These are phyloP conservation scores for Naganishia randhawae DNA, from an alignment of 768 basidiomycete species.

Conservation along the genomic window DNA sequence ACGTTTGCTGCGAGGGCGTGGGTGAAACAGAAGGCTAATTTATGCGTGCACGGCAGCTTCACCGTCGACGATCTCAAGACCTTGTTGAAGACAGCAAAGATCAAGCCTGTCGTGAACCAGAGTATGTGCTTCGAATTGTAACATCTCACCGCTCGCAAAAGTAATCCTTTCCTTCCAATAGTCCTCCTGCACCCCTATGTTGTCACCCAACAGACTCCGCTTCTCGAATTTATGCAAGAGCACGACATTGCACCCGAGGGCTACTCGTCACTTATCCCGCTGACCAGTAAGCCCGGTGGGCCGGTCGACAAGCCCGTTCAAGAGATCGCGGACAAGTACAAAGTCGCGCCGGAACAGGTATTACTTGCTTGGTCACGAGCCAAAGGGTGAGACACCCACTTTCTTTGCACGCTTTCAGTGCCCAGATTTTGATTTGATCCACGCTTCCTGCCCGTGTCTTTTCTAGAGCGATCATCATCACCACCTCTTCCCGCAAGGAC, in stretches of 20 bases:
- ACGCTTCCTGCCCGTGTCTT: not conserved
- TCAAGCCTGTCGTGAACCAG: conserved; percentile 70
- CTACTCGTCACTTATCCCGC: conserved; percentile 64
- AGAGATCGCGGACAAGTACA: conserved; percentile 58
- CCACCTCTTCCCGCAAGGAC: conserved; percentile 49
- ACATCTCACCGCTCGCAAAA: not conserved
- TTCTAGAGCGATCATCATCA: conserved; percentile 45
- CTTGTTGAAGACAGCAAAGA: conserved; percentile 56
- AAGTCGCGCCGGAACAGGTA: conserved; percentile 63
- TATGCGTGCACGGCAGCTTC: conserved; percentile 55
- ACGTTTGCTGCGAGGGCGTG: not conserved
- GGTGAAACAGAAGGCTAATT: not conserved
- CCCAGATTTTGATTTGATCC: not conserved
- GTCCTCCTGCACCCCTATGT: conserved; percentile 69
- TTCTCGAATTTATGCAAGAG: conserved; percentile 58
- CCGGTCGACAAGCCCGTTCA: conserved; percentile 62
- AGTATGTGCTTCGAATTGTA: conserved; percentile 47
- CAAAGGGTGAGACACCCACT: conserved; percentile 70
- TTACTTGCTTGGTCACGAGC: conserved; percentile 66
- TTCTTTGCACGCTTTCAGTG: conserved; percentile 45
- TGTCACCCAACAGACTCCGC: conserved; percentile 59
- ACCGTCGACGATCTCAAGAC: conserved; percentile 57
- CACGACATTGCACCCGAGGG: conserved; percentile 65
- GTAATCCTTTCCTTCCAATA: conserved; percentile 9
- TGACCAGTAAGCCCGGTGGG: conserved; percentile 62